Evolutionary conservation across 306 rosid species (phyloP).

Genomic region (Adenanthera pavonina): DNA sequence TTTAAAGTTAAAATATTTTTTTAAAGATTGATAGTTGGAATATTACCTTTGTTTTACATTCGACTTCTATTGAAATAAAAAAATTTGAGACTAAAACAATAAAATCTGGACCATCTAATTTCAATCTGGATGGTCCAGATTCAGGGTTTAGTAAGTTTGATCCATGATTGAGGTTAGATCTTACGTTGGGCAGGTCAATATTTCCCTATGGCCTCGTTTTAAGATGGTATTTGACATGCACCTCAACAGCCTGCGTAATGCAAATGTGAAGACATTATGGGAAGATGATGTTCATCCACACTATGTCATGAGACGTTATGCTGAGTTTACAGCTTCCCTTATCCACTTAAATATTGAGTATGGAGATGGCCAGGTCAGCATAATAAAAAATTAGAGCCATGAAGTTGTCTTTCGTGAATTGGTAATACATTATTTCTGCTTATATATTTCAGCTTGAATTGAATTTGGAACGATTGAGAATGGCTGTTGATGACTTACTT

Average conservation of each 20-base stretch:
- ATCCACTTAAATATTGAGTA: slow-evolving; percentile 86
- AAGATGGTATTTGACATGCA: slow-evolving; percentile 98
- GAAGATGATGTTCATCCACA: slow-evolving; percentile 99
- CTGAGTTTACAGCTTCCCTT: slow-evolving; percentile 95
- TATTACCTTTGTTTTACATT: no score
- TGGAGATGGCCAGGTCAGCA: slow-evolving; percentile 92
- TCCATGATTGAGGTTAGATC: slow-evolving; percentile 33
- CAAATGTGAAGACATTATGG: slow-evolving; percentile 88
- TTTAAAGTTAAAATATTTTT: no score
- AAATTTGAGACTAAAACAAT: no score
- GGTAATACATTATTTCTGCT: slow-evolving; percentile 30
- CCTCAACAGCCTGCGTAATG: slow-evolving; percentile 86
- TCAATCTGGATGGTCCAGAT: background rate
- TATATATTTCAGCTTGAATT: slow-evolving; percentile 75
- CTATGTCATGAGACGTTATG: slow-evolving; percentile 97
- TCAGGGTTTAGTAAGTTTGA: slow-evolving; percentile 15
- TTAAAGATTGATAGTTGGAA: no score
- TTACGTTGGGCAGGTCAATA: slow-evolving; percentile 72
- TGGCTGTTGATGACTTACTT: slow-evolving; percentile 94
- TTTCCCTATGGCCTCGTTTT: slow-evolving; percentile 96
- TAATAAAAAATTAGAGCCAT: slow-evolving; percentile 26
- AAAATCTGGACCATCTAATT: no score
- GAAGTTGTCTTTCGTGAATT: slow-evolving; percentile 10
- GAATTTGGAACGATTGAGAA: slow-evolving; percentile 88
- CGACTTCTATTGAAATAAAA: no score